Conservation (phyloP, 345 rosid genomes). For the Eucalyptus curtisii region DNA sequence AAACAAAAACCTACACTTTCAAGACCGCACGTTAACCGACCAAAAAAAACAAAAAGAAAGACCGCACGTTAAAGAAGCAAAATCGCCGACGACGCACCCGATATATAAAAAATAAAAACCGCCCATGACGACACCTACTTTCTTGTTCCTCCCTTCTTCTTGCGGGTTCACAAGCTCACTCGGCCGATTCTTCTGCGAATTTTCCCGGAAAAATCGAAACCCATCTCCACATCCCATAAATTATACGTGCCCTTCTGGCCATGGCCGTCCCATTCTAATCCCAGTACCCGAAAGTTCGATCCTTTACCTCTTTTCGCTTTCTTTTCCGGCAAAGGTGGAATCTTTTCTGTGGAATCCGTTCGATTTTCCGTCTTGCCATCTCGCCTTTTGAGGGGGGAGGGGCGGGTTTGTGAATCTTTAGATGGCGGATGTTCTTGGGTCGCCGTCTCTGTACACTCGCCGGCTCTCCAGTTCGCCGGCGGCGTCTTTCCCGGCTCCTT, state of each 20-base stretch:
- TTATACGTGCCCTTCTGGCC: background rate
- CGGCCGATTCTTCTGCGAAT: background rate
- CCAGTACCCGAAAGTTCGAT: background rate
- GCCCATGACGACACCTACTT: background rate
- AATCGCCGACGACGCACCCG: background rate
- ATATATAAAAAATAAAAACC: background rate
- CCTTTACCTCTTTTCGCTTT: background rate
- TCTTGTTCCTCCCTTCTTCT: background rate
- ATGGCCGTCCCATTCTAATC: background rate
- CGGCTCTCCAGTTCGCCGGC: background rate
- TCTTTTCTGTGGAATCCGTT: background rate
- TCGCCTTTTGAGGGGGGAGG: background rate
- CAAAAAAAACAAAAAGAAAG: no score
- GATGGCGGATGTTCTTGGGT: background rate
- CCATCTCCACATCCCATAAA: background rate
- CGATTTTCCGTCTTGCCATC: background rate
- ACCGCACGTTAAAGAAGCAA: background rate
- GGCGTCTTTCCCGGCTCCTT: background rate
- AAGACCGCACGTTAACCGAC: background rate
- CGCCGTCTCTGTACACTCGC: background rate
- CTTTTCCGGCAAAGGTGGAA: background rate
- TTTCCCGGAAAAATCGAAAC: background rate
- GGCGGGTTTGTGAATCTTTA: background rate
- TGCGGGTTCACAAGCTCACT: background rate
- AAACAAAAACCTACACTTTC: background rate